phyloP scores from a whole-genome alignment of 225 moss, liverwort and hornwort genomes.

The Pseudisothecium myosuroides region DNA sequence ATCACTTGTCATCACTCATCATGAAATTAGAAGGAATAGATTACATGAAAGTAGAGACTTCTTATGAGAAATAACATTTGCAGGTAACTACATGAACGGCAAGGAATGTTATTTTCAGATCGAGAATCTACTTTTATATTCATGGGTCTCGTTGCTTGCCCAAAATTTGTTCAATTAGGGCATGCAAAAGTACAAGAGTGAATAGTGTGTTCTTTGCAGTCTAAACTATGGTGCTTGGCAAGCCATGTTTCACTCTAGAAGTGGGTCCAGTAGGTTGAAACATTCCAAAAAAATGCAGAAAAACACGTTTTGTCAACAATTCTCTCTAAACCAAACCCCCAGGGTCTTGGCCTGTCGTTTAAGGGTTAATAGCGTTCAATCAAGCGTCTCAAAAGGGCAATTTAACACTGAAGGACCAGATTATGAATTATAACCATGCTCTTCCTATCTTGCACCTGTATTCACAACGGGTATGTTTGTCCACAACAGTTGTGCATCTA shows the following conservation, averaged over 20 bases:
- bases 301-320: neutral
- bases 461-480: no score
- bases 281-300: neutral
- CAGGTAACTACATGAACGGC: no score
- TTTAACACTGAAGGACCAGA: no score
- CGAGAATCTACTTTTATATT: no score
- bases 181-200: neutral
- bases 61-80: neutral
- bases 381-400: neutral
- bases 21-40: neutral
- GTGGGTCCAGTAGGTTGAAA: neutral
- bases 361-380: neutral
- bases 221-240: neutral
- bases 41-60: neutral
- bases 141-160: neutral
- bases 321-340: neutral
- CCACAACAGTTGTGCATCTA: no score
- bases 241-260: neutral
- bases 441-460: no score
- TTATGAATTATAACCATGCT: no score
- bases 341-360: neutral
- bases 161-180: rapidly evolving
- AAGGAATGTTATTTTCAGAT: neutral
- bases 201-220: neutral
- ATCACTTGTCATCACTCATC: neutral